Percentiles rank a stretch among this genome's conserved stretches.
Evolutionary conservation across 169 alveolate genomes (phyloP).

Genomic region (Miamiensis avidus): DNA sequence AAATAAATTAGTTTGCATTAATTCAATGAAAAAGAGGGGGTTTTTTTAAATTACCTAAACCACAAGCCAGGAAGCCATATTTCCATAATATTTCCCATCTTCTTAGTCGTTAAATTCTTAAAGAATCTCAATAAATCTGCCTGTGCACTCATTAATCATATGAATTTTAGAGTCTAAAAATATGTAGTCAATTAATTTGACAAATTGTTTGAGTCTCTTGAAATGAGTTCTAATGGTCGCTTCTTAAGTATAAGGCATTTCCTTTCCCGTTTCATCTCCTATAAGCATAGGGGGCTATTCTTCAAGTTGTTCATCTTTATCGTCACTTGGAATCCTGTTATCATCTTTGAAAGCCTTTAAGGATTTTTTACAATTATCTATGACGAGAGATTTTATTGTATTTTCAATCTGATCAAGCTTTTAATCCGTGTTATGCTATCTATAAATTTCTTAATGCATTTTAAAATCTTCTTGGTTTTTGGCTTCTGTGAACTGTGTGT

Average conservation of each 20-base stretch:
- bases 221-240: constrained; percentile 93
- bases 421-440: constrained; percentile 25
- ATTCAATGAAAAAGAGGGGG: too few relatives aligned
- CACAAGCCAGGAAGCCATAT: background rate
- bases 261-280: constrained; percentile 75
- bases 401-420: constrained; percentile 37
- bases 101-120: constrained; percentile 42
- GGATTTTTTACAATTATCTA: constrained; percentile 55
- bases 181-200: constrained; percentile 86
- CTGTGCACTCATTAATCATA: constrained; percentile 64
- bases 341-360: constrained; percentile 59
- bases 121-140: constrained; percentile 16
- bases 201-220: constrained; percentile 86
- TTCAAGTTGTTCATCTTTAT: constrained; percentile 56
- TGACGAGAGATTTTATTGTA: constrained; percentile 48
- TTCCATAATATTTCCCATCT: background rate
- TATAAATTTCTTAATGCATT: constrained; percentile 55
- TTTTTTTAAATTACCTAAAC: background rate
- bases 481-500: constrained; percentile 4
- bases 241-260: constrained; percentile 90
- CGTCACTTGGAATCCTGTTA: constrained; percentile 62
- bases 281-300: constrained; percentile 71
- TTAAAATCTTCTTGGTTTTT: constrained; percentile 60
- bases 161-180: constrained; percentile 83
- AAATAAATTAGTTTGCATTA: constrained; percentile 19